Evolutionary conservation across 2,329 filamentous ascomycete genomes (phyloP).

Genomic region (Thielaviopsis populi): DNA sequence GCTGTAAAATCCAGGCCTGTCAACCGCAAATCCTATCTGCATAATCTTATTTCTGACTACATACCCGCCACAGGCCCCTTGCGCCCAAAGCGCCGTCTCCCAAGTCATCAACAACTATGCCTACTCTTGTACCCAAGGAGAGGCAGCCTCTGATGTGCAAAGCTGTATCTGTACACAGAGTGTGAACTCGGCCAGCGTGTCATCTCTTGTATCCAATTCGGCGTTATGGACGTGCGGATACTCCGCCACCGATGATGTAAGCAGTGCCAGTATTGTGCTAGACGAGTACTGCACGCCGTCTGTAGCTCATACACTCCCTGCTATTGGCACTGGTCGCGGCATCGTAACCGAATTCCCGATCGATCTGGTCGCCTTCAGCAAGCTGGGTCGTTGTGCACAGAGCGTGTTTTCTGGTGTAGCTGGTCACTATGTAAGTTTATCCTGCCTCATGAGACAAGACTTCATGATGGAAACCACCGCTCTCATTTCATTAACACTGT

Average conservation of each 20-base stretch:
- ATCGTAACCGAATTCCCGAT: constrained; percentile 35
- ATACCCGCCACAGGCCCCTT: constrained; percentile 31
- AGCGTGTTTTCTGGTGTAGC: constrained; percentile 26
- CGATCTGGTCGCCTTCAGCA: constrained; percentile 30
- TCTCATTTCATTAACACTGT: not conserved
- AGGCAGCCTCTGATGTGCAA: constrained; percentile 31
- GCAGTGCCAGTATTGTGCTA: constrained; percentile 33
- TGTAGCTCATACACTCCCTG: constrained; percentile 29
- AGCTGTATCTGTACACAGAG: constrained; percentile 39
- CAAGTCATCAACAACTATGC: constrained; percentile 32
- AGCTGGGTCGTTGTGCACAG: constrained; percentile 32
- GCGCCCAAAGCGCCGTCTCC: constrained; percentile 32
- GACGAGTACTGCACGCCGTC: constrained; percentile 36
- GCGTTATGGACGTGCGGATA: constrained; percentile 31
- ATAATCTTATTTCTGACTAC: not conserved
- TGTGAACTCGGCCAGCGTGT: constrained; percentile 27
- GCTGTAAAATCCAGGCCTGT: not conserved
- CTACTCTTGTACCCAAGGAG: constrained; percentile 27
- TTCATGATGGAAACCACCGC: not conserved
- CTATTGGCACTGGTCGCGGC: constrained; percentile 27
- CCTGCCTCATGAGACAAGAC: not conserved
- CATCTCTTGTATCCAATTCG: constrained; percentile 26
- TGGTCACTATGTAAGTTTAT: constrained; percentile 7
- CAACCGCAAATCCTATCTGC: not conserved
- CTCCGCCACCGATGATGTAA: constrained; percentile 33